Evolutionary conservation across 2,329 filamentous ascomycete species (phyloP).

Genomic region (Didymella pomorum): DNA sequence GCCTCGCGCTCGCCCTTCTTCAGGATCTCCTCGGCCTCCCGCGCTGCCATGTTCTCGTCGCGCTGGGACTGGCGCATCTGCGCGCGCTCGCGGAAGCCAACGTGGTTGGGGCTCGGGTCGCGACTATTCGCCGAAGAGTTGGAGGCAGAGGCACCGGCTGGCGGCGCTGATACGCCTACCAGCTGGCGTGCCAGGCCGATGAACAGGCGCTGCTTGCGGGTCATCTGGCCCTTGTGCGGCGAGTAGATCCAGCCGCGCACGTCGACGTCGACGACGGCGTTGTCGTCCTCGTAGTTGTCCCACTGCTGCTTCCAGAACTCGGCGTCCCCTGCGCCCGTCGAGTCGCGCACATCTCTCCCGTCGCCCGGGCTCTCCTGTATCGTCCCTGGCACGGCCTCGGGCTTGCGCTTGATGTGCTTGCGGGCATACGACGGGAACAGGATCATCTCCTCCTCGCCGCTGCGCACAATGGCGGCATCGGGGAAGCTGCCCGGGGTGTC

Average conservation of each 20-base stretch:
- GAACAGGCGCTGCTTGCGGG: slow-evolving; percentile 83
- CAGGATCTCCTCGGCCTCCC: slow-evolving; percentile 80
- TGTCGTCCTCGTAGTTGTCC: slow-evolving; percentile 80
- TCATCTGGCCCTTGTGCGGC: slow-evolving; percentile 84
- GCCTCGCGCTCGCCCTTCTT: slow-evolving; percentile 75
- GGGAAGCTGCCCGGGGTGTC: slow-evolving; percentile 80
- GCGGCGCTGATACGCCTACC: slow-evolving; percentile 81
- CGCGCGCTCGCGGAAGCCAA: slow-evolving; percentile 46
- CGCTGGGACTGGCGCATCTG: slow-evolving; percentile 61
- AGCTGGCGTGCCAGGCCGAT: slow-evolving; percentile 86
- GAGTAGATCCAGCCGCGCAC: slow-evolving; percentile 95
- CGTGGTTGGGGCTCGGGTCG: slow-evolving; percentile 53
- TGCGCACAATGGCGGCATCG: slow-evolving; percentile 79
- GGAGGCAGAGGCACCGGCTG: slow-evolving; percentile 48
- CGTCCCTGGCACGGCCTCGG: slow-evolving; percentile 46
- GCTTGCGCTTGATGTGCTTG: slow-evolving; percentile 65
- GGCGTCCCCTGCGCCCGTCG: slow-evolving; percentile 64
- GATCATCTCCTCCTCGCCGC: slow-evolving; percentile 89
- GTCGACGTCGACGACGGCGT: slow-evolving; percentile 90
- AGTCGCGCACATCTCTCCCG: slow-evolving; percentile 54
- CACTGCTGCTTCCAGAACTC: slow-evolving; percentile 82
- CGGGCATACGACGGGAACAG: slow-evolving; percentile 94
- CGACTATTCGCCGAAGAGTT: slow-evolving; percentile 54
- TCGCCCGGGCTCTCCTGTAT: slow-evolving; percentile 52
- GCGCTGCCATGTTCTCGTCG: slow-evolving; percentile 73